phyloP scores from a whole-genome alignment of 1,284 basidiomycete genomes.

The Xerocomus amazonicus region DNA sequence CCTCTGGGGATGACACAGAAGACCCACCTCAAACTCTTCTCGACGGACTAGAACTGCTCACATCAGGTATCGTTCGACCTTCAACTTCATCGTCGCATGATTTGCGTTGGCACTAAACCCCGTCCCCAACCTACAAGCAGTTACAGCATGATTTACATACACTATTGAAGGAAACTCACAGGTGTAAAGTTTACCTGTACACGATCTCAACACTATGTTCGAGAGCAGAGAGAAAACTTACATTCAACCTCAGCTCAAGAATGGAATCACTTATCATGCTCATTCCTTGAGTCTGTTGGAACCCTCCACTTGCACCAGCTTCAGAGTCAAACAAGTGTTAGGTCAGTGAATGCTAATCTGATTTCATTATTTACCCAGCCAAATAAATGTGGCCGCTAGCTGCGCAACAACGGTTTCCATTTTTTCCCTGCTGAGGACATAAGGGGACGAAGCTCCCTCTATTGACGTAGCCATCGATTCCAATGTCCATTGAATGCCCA shows the following conservation, averaged over 20 bases:
- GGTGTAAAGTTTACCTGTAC: slow-evolving; percentile 2
- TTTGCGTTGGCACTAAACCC: slow-evolving; percentile 17
- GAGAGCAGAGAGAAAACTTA: neutral
- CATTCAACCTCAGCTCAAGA: slow-evolving; percentile 14
- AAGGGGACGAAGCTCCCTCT: neutral
- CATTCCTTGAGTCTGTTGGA: neutral
- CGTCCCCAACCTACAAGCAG: neutral
- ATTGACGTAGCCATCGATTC: neutral
- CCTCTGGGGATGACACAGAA: too few species aligned
- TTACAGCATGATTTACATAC: neutral
- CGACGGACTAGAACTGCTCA: slow-evolving; percentile 22
- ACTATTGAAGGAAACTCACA: neutral
- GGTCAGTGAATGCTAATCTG: neutral
- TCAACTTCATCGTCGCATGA: slow-evolving; percentile 28
- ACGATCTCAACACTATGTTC: neutral
- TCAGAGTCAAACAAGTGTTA: neutral
- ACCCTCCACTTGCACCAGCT: slow-evolving; percentile 9
- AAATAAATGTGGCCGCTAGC: slow-evolving; percentile 8
- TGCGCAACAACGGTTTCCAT: slow-evolving; percentile 10
- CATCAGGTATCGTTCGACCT: slow-evolving; percentile 33
- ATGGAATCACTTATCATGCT: neutral
- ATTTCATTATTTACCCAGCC: slow-evolving; percentile 12
- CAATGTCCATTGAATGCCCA: neutral
- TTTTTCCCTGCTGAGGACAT: neutral
- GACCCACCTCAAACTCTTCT: slow-evolving; percentile 23